These are phyloP conservation scores for Ophiostoma piceae DNA, from an alignment of 2,329 filamentous ascomycete genomes.

Conservation along the genomic window DNA sequence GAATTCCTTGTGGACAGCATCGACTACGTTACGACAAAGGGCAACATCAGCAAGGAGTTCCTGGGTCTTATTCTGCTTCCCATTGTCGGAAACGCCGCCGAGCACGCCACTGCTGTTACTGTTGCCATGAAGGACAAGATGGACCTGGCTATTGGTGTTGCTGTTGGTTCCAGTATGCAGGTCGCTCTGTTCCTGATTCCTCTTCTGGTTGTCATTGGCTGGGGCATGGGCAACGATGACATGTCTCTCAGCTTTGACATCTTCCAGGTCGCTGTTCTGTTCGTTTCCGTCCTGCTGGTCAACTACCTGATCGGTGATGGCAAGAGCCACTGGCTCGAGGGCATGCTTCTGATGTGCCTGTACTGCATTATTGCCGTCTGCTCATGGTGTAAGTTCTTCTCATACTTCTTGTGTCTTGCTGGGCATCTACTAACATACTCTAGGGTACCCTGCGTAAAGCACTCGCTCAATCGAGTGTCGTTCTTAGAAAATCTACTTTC, in stretches of 20 bases:
- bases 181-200: conserved; percentile 76
- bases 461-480: background rate
- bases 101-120: conserved; percentile 74
- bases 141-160: conserved; percentile 76
- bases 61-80: conserved; percentile 71
- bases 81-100: conserved; percentile 73
- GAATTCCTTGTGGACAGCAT: conserved; percentile 71
- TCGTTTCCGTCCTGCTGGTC: conserved; percentile 75
- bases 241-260: conserved; percentile 84
- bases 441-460: conserved; percentile 24
- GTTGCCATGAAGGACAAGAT: conserved; percentile 81
- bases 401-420: background rate
- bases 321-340: conserved; percentile 77
- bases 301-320: conserved; percentile 84
- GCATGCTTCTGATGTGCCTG: conserved; percentile 66
- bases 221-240: conserved; percentile 63
- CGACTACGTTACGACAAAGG: conserved; percentile 55
- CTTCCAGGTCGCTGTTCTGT: conserved; percentile 82
- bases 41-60: conserved; percentile 62
- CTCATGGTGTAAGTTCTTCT: conserved; percentile 47
- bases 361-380: conserved; percentile 74
- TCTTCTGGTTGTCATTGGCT: conserved; percentile 69
- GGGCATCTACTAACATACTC: conserved; percentile 8
- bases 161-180: conserved; percentile 74
- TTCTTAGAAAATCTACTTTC: background rate